phyloP scores from a whole-genome alignment of 371 early-diverging fungal species.

The Ecytonucleospora hepatopenaei region DNA sequence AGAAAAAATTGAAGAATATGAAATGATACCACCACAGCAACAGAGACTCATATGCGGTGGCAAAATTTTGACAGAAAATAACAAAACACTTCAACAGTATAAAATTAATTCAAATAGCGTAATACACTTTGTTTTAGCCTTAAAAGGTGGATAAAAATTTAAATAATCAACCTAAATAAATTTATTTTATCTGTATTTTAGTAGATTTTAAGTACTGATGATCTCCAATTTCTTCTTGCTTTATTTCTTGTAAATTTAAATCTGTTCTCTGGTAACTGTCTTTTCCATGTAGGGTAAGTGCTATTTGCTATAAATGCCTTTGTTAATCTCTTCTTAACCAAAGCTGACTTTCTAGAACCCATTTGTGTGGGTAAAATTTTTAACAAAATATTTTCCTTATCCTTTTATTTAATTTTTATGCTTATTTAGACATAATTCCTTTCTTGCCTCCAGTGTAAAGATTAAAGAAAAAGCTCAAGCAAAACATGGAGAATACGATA shows the following conservation, averaged over 20 bases:
- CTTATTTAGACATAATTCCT: too few relatives aligned
- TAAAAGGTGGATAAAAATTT: conserved; percentile 77
- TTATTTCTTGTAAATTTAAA: conserved; percentile 42
- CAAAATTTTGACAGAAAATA: conserved; percentile 59
- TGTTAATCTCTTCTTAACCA: conserved; percentile 53
- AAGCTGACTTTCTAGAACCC: conserved; percentile 44
- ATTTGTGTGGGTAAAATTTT: conserved; percentile 14
- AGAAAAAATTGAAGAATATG: conserved; percentile 33
- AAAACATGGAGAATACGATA: too few relatives aligned
- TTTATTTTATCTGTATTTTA: too few relatives aligned
- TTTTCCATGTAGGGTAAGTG: conserved; percentile 54
- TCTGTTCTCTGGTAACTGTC: conserved; percentile 42
- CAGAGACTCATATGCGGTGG: conserved; percentile 50
- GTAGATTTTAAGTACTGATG: conserved; percentile 49
- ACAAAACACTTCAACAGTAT: conserved; percentile 67
- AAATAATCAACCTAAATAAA: too few relatives aligned
- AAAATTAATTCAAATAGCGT: conserved; percentile 72
- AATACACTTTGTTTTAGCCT: conserved; percentile 83
- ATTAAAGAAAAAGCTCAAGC: too few relatives aligned
- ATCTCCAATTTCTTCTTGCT: conserved; percentile 52
- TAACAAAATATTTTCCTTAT: conserved; percentile 14
- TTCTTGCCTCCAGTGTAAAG: too few relatives aligned
- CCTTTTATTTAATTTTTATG: too few relatives aligned
- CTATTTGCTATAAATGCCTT: conserved; percentile 51
- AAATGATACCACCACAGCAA: conserved; percentile 41